Conservation (phyloP, 768 basidiomycete genomes). For the Udeniomyces megalosporus region DNA sequence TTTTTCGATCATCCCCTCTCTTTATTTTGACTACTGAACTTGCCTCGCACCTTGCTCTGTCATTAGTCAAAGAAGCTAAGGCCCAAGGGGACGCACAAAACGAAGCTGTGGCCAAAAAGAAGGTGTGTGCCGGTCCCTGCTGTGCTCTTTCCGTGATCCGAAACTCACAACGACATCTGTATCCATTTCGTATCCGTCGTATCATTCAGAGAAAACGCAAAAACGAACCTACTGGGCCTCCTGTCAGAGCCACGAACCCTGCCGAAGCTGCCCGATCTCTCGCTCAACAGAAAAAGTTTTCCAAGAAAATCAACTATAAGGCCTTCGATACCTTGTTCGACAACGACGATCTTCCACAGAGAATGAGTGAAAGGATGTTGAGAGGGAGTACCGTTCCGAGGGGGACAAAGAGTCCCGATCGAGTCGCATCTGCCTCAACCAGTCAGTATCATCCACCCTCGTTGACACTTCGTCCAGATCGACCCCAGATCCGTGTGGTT, state of each 20-base stretch:
- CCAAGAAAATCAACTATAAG: constrained; percentile 85
- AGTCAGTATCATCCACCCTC: background rate
- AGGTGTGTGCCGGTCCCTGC: background rate
- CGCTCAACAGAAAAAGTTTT: constrained; percentile 67
- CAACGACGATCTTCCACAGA: constrained; percentile 13
- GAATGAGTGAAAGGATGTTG: constrained; percentile 8
- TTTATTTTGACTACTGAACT: background rate
- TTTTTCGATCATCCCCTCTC: too few relatives aligned
- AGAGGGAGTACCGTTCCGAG: constrained; percentile 4
- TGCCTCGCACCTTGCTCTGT: too few relatives aligned
- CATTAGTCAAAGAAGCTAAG: constrained; percentile 8
- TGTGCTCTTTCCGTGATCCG: too few relatives aligned
- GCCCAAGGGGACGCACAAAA: constrained; percentile 2
- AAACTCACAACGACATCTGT: background rate
- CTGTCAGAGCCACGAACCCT: constrained; percentile 49
- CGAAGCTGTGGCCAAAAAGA: background rate
- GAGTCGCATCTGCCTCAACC: background rate
- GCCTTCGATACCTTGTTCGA: constrained; percentile 62
- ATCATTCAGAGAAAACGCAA: constrained; percentile 23
- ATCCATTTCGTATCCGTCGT: background rate
- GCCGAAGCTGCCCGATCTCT: constrained; percentile 63
- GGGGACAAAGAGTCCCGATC: background rate
- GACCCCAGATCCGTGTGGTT: background rate
- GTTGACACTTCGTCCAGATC: background rate
- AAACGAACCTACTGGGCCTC: constrained; percentile 42